Evolutionary conservation across 495 filamentous ascomycete species (phyloP), one percentile per base, ranked within the genome.

Genomic region (Usnea hakonensis): DNA sequence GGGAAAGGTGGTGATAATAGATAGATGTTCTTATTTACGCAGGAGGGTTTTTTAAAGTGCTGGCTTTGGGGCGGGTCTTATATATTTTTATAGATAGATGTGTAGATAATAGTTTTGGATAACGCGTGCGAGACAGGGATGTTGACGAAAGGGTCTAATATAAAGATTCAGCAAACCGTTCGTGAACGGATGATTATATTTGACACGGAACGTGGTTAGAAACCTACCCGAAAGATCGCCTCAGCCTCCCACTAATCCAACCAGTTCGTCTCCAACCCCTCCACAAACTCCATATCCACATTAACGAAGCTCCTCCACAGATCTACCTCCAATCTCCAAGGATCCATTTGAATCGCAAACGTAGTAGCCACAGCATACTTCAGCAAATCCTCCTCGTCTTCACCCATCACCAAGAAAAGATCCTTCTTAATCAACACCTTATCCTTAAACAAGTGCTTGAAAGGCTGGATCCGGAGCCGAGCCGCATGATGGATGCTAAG

Each of bases 261-360:
- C 75, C 75, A 78, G 57, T 67, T 67, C 56, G 65, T 57, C 68
- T 76, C 62, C 67, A 81, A 64, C 6, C 62, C 64, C 65, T 80
- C 71, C 66, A 79, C 48, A 55, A 81, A 79, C 14, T 62, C 67
- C 55, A 78, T 43, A 40, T 78, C 79, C 0, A 81, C 76, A 70
- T 79, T 78, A 16, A 81, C 65, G 66, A 79, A 83, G 59, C 78
- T 81, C 71, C 77, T 77, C 77, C 78, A 78, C 44, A 80, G 68
- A 69, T 82, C 78, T 50, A 81, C 68, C 72, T 83, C 79, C 59
- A 76, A 65, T 48, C 75, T 68, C 79, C 79, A 81, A 32, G 79
- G 79, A 64, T 75, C 76, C 33, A 77, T 79, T 73, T 81, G 77
- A 35, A 81, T 64, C 44, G 75, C 73, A 62, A 76, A 81, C 33